Evolutionary conservation across 2,329 filamentous ascomycete genomes (phyloP), one percentile per base, ranked within the genome.

Genomic region (Teratosphaeria nubilosa): DNA sequence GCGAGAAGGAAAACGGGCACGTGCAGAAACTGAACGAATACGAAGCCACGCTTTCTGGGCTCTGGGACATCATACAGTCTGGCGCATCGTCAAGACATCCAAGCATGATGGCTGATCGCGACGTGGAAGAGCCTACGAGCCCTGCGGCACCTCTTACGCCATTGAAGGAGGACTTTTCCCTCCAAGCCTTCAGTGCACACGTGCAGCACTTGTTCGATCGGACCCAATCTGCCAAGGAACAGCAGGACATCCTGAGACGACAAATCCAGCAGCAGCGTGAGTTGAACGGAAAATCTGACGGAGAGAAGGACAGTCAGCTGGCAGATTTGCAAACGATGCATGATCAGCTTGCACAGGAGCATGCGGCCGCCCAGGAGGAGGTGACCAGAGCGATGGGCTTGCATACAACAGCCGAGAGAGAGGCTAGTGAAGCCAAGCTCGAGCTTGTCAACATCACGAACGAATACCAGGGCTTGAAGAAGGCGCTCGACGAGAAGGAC

Each of bases 251-350:
- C 24, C 80, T 97, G 9, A 87, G 92, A 68, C 85, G 91, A 51
- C 91, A 97, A 72, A 92, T 96, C 68, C 92, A 95, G 75, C 91
- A 97, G 71, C 92, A 97, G 74, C 87, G 91, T 59, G 90, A 95
- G 69, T 81, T 96, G 58, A 95, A 95, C 74, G 91, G 81, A 76
- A 91, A 91, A 69, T 91, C 90, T 1, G 90, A 95, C 65, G 78
- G 77, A 14, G 73, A 81, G 64, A 77, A 80, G 57, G 68, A 71
- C 34, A 62, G 57, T n/a, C 63, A 70, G 53, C 56, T 71, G 3
- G 59, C 62, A 9, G 69, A 72, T 30, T 55, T 70, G 13, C 66
- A 72, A 48, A 59, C 59, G 6, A 60, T 59, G 34, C 67, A 69
- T 54, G 68, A 68, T 11, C 59, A 67, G 51, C 60, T 71, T 24